Evolutionary conservation across 2,329 filamentous ascomycete species (phyloP).

Genomic region (Cladophialophora yegresii): DNA sequence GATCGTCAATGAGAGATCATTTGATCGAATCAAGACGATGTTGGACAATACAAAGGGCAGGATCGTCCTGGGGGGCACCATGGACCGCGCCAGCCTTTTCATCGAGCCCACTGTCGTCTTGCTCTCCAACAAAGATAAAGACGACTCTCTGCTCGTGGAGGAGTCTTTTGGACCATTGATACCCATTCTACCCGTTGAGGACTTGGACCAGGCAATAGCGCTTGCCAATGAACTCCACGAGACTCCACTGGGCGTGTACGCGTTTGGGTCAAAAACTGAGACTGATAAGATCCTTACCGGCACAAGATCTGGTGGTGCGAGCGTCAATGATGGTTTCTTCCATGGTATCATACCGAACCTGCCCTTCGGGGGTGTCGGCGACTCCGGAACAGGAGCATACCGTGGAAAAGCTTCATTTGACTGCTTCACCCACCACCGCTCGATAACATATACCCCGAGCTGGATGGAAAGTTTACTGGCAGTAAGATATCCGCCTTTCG

Average conservation of each 20-base stretch:
- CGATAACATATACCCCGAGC: conserved; percentile 59
- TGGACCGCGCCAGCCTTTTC: conserved; percentile 76
- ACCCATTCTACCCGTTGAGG: conserved; percentile 73
- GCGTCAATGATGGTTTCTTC: conserved; percentile 62
- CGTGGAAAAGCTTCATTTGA: conserved; percentile 71
- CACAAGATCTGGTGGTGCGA: conserved; percentile 68
- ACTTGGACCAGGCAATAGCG: conserved; percentile 80
- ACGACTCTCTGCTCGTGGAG: conserved; percentile 76
- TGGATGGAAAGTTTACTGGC: conserved; percentile 62
- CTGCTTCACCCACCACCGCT: conserved; percentile 62
- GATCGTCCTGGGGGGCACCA: conserved; percentile 81
- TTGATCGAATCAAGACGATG: conserved; percentile 83
- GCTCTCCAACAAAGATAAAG: conserved; percentile 61
- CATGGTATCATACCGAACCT: conserved; percentile 71
- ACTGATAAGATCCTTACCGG: conserved; percentile 67
- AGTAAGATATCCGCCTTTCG: conserved; percentile 64
- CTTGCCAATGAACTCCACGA: conserved; percentile 78
- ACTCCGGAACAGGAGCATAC: conserved; percentile 75
- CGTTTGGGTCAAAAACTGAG: conserved; percentile 80
- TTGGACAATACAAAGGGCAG: conserved; percentile 80
- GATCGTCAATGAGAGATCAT: conserved; percentile 79
- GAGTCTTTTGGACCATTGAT: conserved; percentile 96
- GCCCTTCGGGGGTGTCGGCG: conserved; percentile 80
- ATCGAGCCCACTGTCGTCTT: conserved; percentile 94
- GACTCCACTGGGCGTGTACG: conserved; percentile 80